Evolutionary conservation across 2,329 filamentous ascomycete genomes (phyloP).

Genomic region (Colletotrichum sp.): DNA sequence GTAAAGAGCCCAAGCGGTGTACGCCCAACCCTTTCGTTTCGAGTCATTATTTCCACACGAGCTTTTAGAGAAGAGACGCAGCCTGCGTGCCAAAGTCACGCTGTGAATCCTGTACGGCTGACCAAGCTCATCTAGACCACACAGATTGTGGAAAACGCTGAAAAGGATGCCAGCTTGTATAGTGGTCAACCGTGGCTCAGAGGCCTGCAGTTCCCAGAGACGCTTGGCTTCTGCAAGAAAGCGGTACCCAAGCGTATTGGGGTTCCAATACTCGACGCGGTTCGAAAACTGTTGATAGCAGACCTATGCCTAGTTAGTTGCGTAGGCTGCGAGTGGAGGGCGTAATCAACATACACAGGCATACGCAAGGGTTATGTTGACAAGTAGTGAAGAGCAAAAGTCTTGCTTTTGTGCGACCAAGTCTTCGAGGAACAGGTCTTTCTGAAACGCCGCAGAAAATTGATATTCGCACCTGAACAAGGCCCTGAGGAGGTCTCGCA

Average conservation of each 20-base stretch:
- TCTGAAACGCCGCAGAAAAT: constrained; percentile 26
- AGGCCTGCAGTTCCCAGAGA: constrained; percentile 40
- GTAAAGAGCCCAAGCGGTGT: background rate
- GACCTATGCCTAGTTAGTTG: constrained; percentile 26
- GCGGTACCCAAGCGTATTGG: constrained; percentile 34
- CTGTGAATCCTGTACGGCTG: constrained; percentile 36
- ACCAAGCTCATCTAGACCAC: constrained; percentile 42
- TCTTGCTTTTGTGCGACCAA: constrained; percentile 20
- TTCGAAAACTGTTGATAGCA: constrained; percentile 29
- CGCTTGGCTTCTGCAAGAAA: constrained; percentile 44
- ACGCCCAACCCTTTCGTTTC: background rate
- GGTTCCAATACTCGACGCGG: constrained; percentile 41
- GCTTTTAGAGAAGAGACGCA: constrained; percentile 17
- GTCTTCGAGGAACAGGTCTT: constrained; percentile 32
- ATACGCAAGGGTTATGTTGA: constrained; percentile 30
- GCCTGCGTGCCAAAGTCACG: constrained; percentile 33
- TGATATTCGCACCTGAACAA: constrained; percentile 27
- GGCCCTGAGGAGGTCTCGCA: constrained; percentile 25
- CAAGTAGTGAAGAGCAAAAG: constrained; percentile 30
- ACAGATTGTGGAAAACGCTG: constrained; percentile 33
- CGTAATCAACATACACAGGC: constrained; percentile 29
- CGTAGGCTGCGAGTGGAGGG: background rate
- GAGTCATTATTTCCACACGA: background rate
- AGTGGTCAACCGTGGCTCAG: constrained; percentile 33
- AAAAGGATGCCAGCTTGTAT: constrained; percentile 40